Conservation (phyloP, 2,329 filamentous ascomycete genomes). For the Apiospora malaysiana region DNA sequence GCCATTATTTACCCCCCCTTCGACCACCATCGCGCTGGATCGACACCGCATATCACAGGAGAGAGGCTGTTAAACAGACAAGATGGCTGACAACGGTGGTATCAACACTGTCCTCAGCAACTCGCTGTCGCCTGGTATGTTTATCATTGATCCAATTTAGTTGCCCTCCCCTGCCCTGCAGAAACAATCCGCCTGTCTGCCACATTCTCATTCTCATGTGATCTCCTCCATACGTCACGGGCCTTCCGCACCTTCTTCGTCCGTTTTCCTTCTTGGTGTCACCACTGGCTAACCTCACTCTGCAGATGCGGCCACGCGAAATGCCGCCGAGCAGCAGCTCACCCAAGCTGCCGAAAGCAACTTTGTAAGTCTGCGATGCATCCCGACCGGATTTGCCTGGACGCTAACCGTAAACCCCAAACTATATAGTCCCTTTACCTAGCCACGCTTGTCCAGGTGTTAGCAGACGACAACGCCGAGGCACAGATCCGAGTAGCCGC, state of each 20-base stretch:
- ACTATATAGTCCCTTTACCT: conserved; percentile 79
- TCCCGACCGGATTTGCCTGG: background rate
- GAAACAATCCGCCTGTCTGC: background rate
- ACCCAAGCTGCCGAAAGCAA: conserved; percentile 90
- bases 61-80: conserved; percentile 29
- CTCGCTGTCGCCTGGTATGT: conserved; percentile 91
- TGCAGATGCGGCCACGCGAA: conserved; percentile 86
- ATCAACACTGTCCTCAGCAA: conserved; percentile 98
- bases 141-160: conserved; percentile 17
- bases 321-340: conserved; percentile 92
- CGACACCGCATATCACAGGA: conserved; percentile 20
- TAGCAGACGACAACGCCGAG: conserved; percentile 87
- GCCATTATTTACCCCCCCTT: conserved; percentile 10
- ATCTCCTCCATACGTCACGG: conserved; percentile 27
- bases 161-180: conserved; percentile 21
- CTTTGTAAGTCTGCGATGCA: conserved; percentile 71
- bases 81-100: conserved; percentile 75
- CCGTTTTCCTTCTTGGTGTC: background rate
- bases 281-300: conserved; percentile 40
- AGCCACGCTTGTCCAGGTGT: conserved; percentile 87
- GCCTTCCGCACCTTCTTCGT: conserved; percentile 17
- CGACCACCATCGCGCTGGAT: conserved; percentile 14
- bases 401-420: background rate
- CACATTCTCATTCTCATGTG: conserved; percentile 21
- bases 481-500: conserved; percentile 90